Evolutionary conservation across 2,329 filamentous ascomycete genomes (phyloP), one percentile per base, ranked within the genome.

Genomic region (Acephala macrosclerotiorum): DNA sequence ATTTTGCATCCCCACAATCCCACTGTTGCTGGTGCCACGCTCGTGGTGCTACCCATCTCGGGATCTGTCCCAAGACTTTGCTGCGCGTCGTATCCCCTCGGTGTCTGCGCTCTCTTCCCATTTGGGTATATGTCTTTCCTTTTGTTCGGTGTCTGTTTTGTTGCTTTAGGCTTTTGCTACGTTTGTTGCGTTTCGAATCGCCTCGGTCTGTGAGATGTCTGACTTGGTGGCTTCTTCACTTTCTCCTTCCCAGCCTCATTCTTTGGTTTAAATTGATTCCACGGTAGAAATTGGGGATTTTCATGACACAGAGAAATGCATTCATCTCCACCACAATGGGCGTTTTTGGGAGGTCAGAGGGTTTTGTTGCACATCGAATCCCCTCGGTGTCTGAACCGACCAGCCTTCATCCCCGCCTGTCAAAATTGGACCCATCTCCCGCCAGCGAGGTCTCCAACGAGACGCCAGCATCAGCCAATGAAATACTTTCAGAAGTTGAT

Each of bases 291-390:
- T n/a, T n/a, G n/a, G n/a, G n/a, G n/a, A n/a, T n/a, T n/a, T n/a
- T n/a, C n/a, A n/a, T n/a, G 20, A 20, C 20, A 22, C 20, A 26
- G 18, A 22, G n/a, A 42, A 16, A 42, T 42, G 11, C 20, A 14
- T 16, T 42, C 38, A 42, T 42, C 18, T 14, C 38, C 38, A 42
- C 12, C 18, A 12, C 12, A 3, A n/a, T 12, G 38, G 12, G 12
- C 18, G 38, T 3, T 42, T n/a, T n/a, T 42, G 12, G 3, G 38
- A 6, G 5, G 38, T 14, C n/a, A n/a, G n/a, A n/a, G n/a, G 8
- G 22, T 16, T 53, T 53, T 53, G 49, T 53, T 53, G 49, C 49
- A 53, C 25, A 8, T 53, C 49, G 49, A 53, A 33, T 53, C 25
- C 49, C 49, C 49, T 26, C 49, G 49, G 49, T 25, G 45, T 49